Conservation (phyloP, 2,329 filamentous ascomycete genomes). For the Diplodia scrobiculata region DNA sequence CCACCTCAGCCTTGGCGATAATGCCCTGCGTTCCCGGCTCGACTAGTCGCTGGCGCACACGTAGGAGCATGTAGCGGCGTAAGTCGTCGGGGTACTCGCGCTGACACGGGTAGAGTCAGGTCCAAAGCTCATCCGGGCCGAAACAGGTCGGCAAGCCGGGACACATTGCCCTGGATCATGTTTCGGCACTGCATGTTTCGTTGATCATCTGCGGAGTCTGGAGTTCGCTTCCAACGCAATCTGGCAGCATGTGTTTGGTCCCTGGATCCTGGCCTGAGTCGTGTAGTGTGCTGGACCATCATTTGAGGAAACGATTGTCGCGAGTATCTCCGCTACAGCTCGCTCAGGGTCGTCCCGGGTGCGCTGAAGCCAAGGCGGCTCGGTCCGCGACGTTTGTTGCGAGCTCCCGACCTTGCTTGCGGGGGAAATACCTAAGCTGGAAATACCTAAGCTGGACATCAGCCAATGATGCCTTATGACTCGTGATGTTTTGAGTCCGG, state of each 20-base stretch:
- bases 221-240: neutral
- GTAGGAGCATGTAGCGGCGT: too few species aligned
- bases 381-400: slow-evolving; percentile 19
- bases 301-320: slow-evolving; percentile 23
- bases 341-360: slow-evolving; percentile 3
- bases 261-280: slow-evolving; percentile 14
- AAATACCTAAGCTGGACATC: too few species aligned
- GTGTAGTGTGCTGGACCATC: slow-evolving; percentile 9
- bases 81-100: too few species aligned
- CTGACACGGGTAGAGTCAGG: too few species aligned
- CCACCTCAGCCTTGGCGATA: too few species aligned
- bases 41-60: too few species aligned
- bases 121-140: too few species aligned
- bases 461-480: neutral
- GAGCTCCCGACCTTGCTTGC: slow-evolving; percentile 2
- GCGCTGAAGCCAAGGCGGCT: slow-evolving; percentile 21
- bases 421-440: neutral
- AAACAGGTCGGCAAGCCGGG: too few species aligned
- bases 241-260: neutral
- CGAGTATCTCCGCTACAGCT: neutral
- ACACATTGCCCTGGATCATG: too few species aligned
- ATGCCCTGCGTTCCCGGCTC: too few species aligned
- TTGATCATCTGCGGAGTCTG: neutral
- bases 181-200: too few species aligned
- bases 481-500: neutral